phyloP scores from a whole-genome alignment of 2,329 filamentous ascomycete species.

The Botryotinia calthae region DNA sequence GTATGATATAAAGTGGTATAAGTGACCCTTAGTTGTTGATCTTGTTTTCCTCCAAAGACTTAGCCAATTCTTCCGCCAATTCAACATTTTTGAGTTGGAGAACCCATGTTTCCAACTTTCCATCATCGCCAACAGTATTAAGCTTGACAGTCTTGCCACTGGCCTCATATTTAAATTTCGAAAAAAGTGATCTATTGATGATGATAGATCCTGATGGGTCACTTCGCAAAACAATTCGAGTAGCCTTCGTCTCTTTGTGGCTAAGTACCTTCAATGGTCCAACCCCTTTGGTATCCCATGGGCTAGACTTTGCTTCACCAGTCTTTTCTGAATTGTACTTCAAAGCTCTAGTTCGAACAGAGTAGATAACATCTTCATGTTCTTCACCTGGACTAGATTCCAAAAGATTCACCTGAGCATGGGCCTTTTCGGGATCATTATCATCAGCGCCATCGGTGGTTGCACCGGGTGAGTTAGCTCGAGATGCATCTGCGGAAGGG shows the following conservation, averaged over 20 bases:
- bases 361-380: conserved; percentile 67
- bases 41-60: conserved; percentile 21
- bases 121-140: conserved; percentile 55
- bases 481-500: conserved; percentile 36
- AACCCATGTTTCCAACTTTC: conserved; percentile 66
- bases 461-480: conserved; percentile 36
- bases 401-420: conserved; percentile 70
- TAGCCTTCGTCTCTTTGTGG: conserved; percentile 65
- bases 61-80: conserved; percentile 49
- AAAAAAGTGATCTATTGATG: conserved; percentile 66
- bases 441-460: conserved; percentile 37
- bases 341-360: conserved; percentile 68
- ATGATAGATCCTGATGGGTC: conserved; percentile 72
- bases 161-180: conserved; percentile 60
- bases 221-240: conserved; percentile 69
- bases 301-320: conserved; percentile 48
- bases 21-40: conserved; percentile 8
- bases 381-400: conserved; percentile 66
- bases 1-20: neutral
- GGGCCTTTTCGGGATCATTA: conserved; percentile 53
- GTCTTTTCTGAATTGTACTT: conserved; percentile 55
- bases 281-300: conserved; percentile 68
- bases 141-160: conserved; percentile 60
- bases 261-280: conserved; percentile 71
- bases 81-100: conserved; percentile 63